phyloP scores from a whole-genome alignment of 345 rosid genomes.

The Brassica carinata region DNA sequence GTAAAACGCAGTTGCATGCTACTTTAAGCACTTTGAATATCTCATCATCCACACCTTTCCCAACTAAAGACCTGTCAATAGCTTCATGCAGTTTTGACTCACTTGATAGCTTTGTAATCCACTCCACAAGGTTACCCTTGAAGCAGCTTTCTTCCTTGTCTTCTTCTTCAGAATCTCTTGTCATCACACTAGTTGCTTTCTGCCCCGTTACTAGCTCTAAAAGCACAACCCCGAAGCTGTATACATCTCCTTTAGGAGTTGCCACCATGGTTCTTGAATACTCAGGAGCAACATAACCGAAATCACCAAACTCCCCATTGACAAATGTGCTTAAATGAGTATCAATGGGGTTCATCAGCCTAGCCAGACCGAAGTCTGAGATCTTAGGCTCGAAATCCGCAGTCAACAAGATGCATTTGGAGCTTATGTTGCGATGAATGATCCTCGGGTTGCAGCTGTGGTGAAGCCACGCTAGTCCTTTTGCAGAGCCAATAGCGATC shows the following conservation, averaged over 20 bases:
- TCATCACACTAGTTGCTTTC: conserved; percentile 64
- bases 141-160: conserved; percentile 59
- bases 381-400: conserved; percentile 84
- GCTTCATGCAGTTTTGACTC: conserved; percentile 62
- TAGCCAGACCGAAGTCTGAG: conserved; percentile 95
- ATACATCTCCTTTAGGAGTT: conserved; percentile 93
- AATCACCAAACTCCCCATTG: conserved; percentile 95
- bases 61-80: conserved; percentile 56
- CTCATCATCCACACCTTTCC: conserved; percentile 70
- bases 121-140: conserved; percentile 89
- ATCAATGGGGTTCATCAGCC: conserved; percentile 94
- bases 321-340: conserved; percentile 95
- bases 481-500: conserved; percentile 78
- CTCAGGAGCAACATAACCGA: conserved; percentile 95
- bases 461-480: conserved; percentile 95
- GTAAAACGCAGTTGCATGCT: conserved; percentile 72
- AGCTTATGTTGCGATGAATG: conserved; percentile 90
- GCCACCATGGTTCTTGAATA: conserved; percentile 84
- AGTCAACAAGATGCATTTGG: conserved; percentile 83
- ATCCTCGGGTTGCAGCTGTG: conserved; percentile 95
- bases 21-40: conserved; percentile 79
- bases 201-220: conserved; percentile 93
- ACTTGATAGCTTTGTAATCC: conserved; percentile 60
- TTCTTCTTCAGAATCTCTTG: conserved; percentile 56
- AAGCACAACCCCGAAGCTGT: conserved; percentile 94